Evolutionary conservation across 139 green algal species (phyloP).

Genomic region (Micractinium sp.): DNA sequence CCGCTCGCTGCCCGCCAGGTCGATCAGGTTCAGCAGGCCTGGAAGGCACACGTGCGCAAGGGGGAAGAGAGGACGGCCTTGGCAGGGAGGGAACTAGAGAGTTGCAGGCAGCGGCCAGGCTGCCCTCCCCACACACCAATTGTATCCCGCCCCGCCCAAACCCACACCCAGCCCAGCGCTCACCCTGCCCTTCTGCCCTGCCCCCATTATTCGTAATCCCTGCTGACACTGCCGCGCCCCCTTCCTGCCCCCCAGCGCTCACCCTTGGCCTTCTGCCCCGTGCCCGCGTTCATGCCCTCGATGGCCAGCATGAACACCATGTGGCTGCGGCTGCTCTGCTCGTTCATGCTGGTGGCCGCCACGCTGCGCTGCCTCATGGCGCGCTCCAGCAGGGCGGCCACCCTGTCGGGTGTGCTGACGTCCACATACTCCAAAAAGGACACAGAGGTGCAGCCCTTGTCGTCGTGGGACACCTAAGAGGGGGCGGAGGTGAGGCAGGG

Average conservation of each 20-base stretch:
- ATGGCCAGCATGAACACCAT: conserved; percentile 96
- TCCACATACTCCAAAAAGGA: conserved; percentile 40
- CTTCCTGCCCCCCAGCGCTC: neutral
- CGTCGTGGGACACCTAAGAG: conserved; percentile 28
- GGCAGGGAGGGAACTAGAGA: neutral
- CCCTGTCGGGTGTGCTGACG: conserved; percentile 26
- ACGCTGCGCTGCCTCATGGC: conserved; percentile 43
- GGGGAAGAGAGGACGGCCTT: neutral
- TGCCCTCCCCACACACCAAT: no score
- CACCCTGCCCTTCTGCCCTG: neutral
- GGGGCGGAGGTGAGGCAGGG: neutral
- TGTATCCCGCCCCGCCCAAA: neutral
- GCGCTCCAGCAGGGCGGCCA: conserved; percentile 34
- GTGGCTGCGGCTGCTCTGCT: conserved; percentile 82
- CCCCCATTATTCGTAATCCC: no score
- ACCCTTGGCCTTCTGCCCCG: conserved; percentile 62
- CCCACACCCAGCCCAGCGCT: neutral
- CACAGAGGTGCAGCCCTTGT: conserved; percentile 34
- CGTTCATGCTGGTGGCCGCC: conserved; percentile 92
- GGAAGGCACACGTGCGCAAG: neutral
- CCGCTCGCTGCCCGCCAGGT: conserved; percentile 91
- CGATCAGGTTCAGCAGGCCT: conserved; percentile 89
- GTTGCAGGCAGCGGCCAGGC: neutral
- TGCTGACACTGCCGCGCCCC: neutral
- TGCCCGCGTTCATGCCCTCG: conserved; percentile 73